Conservation (phyloP, 108 stramenopile species). For the Skeletonema potamos region DNA sequence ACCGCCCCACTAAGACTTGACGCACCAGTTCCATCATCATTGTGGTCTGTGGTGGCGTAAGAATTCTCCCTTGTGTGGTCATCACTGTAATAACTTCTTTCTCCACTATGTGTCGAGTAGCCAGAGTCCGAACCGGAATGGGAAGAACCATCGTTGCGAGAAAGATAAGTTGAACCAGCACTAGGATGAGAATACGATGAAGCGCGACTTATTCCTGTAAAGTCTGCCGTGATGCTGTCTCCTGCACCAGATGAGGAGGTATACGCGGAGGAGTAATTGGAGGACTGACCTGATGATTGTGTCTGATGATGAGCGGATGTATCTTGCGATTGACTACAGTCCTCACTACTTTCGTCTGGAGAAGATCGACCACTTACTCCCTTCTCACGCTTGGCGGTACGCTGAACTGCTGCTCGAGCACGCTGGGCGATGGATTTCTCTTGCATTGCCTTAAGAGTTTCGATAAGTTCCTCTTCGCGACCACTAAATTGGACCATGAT, state of each 20-base stretch:
- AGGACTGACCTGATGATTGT: not conserved
- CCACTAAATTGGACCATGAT: conserved; percentile 88
- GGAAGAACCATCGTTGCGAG: not conserved
- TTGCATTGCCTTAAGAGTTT: conserved; percentile 85
- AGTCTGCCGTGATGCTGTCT: not conserved
- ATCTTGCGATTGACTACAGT: not conserved
- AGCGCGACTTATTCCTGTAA: not conserved
- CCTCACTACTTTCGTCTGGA: not conserved
- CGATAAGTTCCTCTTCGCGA: conserved; percentile 87
- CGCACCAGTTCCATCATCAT: conserved; percentile 1
- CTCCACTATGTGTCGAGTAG: not conserved
- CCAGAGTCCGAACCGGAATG: not conserved
- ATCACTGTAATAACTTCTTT: not conserved
- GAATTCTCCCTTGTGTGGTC: not conserved
- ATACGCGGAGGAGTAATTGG: not conserved
- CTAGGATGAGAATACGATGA: not conserved
- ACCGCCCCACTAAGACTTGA: conserved; percentile 2
- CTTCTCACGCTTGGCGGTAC: conserved; percentile 71
- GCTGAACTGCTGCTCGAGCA: conserved; percentile 66
- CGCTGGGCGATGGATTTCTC: conserved; percentile 79
- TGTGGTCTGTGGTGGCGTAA: conserved; percentile 7
- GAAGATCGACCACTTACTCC: conserved; percentile 12
- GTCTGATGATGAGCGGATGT: not conserved
- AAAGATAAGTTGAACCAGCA: not conserved
- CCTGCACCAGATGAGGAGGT: not conserved